A percentile compares a stretch with the other conserved stretches of the same genome.
phyloP scores from a whole-genome alignment of 225 moss, liverwort and hornwort genomes.

The Sphagnum contortum region DNA sequence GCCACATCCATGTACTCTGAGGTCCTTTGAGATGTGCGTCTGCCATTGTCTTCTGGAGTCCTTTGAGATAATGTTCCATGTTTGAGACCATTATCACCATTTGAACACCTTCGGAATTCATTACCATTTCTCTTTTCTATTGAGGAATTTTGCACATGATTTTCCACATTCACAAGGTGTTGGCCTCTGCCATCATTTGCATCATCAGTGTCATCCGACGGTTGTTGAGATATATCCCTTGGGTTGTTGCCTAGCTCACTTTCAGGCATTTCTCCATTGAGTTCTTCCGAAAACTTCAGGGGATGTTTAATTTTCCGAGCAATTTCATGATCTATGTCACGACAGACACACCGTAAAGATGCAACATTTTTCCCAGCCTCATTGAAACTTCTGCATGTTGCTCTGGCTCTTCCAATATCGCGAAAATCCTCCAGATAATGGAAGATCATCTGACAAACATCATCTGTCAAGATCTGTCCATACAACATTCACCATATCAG shows the following conservation, averaged over 20 bases:
- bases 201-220: background rate
- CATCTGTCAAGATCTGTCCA: too few relatives aligned
- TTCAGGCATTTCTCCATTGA: background rate
- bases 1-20: too few relatives aligned
- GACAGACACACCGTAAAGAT: slow-evolving; percentile 15
- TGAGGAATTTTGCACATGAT: too few relatives aligned
- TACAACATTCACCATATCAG: too few relatives aligned
- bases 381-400: slow-evolving; percentile 1
- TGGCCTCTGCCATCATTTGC: too few relatives aligned
- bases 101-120: too few relatives aligned
- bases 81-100: too few relatives aligned
- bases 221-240: background rate
- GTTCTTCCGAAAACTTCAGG: background rate
- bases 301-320: slow-evolving; percentile 2
- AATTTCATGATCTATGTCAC: slow-evolving; percentile 5
- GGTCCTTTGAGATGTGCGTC: too few relatives aligned
- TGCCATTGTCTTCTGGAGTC: too few relatives aligned
- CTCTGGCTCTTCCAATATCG: background rate
- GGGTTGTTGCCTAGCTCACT: background rate
- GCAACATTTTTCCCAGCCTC: slow-evolving; percentile 9
- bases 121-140: too few relatives aligned
- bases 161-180: too few relatives aligned
- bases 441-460: background rate
- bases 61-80: too few relatives aligned
- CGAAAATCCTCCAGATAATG: slow-evolving; percentile 15